Evolutionary conservation across 352 stramenopile species (phyloP).

Genomic region (Phytophthora citricola): DNA sequence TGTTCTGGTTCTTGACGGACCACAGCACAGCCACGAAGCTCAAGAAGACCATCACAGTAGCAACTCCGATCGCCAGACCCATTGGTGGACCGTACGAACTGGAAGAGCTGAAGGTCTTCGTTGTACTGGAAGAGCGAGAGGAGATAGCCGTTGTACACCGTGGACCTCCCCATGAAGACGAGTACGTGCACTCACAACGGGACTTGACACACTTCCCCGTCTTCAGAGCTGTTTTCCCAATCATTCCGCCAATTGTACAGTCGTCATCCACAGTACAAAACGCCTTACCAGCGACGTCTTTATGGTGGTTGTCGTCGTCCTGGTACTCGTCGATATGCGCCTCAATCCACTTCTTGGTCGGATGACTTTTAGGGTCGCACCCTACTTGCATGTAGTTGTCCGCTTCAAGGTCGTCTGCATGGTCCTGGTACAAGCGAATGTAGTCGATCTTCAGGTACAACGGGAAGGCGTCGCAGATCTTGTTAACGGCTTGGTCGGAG

Average conservation of each 20-base stretch:
- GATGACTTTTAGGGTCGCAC: conserved; percentile 48
- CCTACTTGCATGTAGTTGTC: conserved; percentile 43
- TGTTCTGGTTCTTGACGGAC: conserved; percentile 33
- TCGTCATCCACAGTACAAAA: conserved; percentile 48
- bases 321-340: conserved; percentile 47
- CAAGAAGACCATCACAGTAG: conserved; percentile 38
- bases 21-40: conserved; percentile 43
- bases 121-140: conserved; percentile 26
- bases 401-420: conserved; percentile 20
- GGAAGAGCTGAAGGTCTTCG: conserved; percentile 30
- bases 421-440: conserved; percentile 86
- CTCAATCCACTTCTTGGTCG: conserved; percentile 50
- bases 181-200: conserved; percentile 50
- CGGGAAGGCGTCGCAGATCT: conserved; percentile 55
- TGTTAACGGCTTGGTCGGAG: conserved; percentile 26
- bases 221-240: conserved; percentile 26
- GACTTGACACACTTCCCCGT: conserved; percentile 49
- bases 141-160: conserved; percentile 49
- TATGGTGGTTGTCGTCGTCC: conserved; percentile 43
- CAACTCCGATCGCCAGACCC: conserved; percentile 35
- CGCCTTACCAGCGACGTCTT: conserved; percentile 39
- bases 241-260: conserved; percentile 35
- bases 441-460: conserved; percentile 87
- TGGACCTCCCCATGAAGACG: conserved; percentile 50
- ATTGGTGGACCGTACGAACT: conserved; percentile 45